Conservation (phyloP, 768 basidiomycete species). For the Tylopilus subfusipes region DNA sequence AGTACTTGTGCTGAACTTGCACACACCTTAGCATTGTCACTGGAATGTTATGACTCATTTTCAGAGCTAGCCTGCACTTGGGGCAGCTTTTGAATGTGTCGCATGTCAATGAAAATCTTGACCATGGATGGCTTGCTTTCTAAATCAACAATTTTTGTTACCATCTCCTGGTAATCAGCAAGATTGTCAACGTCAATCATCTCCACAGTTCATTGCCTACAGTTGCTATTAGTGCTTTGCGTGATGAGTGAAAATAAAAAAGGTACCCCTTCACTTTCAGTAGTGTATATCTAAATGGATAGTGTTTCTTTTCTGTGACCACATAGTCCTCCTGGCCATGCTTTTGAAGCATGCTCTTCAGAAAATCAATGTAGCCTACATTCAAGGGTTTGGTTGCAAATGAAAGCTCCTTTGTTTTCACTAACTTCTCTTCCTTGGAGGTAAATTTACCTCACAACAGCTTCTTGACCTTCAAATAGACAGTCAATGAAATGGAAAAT, state of each 20-base stretch:
- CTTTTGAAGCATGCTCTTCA: no score
- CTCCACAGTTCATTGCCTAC: background rate
- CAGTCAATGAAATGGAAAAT: background rate
- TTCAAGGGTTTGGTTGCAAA: background rate
- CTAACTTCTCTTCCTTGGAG: background rate
- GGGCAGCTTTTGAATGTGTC: background rate
- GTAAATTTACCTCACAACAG: background rate
- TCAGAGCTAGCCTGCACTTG: background rate
- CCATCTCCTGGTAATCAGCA: no score
- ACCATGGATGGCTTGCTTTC: no score
- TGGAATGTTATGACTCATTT: no score
- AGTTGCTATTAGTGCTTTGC: background rate
- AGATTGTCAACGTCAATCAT: background rate
- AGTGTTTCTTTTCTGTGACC: background rate
- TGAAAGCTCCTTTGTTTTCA: no score
- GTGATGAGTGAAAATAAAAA: background rate
- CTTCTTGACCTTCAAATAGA: conserved; percentile 5
- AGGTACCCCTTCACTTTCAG: background rate
- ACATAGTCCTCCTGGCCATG: no score
- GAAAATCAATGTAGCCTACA: no score
- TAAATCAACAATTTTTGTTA: no score
- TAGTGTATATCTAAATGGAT: background rate
- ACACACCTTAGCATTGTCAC: no score
- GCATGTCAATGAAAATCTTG: background rate
- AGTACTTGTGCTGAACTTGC: no score